Conservation (phyloP, 441 rosid species). For the Gossypium lobatum region DNA sequence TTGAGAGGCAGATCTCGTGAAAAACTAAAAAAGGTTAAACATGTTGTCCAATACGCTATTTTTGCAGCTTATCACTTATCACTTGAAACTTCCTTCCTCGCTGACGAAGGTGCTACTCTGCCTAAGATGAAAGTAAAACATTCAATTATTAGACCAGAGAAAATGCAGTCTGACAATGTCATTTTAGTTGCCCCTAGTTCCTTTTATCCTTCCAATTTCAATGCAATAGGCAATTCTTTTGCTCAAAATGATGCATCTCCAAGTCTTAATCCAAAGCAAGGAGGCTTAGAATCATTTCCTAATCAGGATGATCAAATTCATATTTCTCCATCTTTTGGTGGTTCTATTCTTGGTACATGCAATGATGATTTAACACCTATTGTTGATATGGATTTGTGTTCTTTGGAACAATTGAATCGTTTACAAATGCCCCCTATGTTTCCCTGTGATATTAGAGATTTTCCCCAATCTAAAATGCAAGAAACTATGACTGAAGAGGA, state of each 20-base stretch:
- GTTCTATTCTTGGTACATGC: constrained; percentile 25
- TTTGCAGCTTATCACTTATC: constrained; percentile 97
- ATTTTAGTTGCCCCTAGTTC: constrained; percentile 35
- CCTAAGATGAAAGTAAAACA: constrained; percentile 50
- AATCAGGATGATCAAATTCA: constrained; percentile 32
- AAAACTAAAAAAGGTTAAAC: constrained; percentile 82
- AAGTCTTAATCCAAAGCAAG: constrained; percentile 26
- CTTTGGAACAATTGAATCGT: constrained; percentile 27
- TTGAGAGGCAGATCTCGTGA: constrained; percentile 66
- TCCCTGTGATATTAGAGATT: constrained; percentile 22
- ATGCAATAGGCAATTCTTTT: constrained; percentile 25
- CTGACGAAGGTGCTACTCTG: constrained; percentile 95
- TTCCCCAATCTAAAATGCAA: constrained; percentile 31
- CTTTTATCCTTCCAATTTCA: constrained; percentile 20
- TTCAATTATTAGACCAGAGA: constrained; percentile 44
- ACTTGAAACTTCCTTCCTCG: constrained; percentile 92
- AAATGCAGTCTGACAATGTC: constrained; percentile 32
- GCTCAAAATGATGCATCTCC: constrained; percentile 32
- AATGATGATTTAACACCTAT: constrained; percentile 24
- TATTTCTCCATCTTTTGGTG: constrained; percentile 29
- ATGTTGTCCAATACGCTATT: constrained; percentile 75
- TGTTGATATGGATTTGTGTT: constrained; percentile 27
- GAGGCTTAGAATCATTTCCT: constrained; percentile 30
- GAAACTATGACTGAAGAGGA: constrained; percentile 34
- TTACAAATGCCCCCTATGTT: constrained; percentile 17